Evolutionary conservation across 2,329 filamentous ascomycete species (phyloP).

Genomic region (Plectosphaerella plurivora): DNA sequence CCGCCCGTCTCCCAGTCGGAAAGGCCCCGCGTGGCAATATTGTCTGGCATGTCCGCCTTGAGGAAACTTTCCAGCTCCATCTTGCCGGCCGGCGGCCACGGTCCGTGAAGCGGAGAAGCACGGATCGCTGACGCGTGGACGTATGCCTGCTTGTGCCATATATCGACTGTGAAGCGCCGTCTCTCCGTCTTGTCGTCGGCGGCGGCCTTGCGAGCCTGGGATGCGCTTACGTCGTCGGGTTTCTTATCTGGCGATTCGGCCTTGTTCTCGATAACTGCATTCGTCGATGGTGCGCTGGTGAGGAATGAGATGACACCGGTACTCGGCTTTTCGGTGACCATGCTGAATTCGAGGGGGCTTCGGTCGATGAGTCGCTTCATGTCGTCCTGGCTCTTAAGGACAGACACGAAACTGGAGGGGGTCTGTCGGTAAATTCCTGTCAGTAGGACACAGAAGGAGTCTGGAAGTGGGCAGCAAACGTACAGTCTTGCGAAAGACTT

Average conservation of each 20-base stretch:
- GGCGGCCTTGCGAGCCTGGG: slow-evolving; percentile 1
- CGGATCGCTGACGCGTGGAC: slow-evolving; percentile 31
- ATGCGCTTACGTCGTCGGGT: not conserved
- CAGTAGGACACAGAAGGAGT: not conserved
- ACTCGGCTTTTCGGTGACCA: slow-evolving; percentile 23
- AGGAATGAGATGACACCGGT: slow-evolving; percentile 23
- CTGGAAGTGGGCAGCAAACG: slow-evolving; percentile 17
- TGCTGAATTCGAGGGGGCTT: slow-evolving; percentile 44
- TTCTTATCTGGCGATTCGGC: not conserved
- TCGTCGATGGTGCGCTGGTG: slow-evolving; percentile 13
- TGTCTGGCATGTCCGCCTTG: slow-evolving; percentile 29
- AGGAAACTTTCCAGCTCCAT: slow-evolving; percentile 29
- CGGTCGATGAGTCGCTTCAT: slow-evolving; percentile 26
- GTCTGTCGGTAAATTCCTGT: not conserved
- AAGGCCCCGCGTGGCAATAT: slow-evolving; percentile 31
- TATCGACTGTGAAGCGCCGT: slow-evolving; percentile 35
- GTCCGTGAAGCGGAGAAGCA: slow-evolving; percentile 29
- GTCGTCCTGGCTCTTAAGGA: too few relatives aligned
- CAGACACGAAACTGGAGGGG: slow-evolving; percentile 27
- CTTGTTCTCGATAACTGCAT: slow-evolving; percentile 7
- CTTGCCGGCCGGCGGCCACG: slow-evolving; percentile 33
- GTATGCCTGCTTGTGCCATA: slow-evolving; percentile 33
- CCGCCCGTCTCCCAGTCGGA: slow-evolving; percentile 35
- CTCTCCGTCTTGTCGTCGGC: slow-evolving; percentile 8
- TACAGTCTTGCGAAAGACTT: slow-evolving; percentile 46